Evolutionary conservation across 2,329 filamentous ascomycete species (phyloP).

Genomic region (Ceratocystis cubensis): DNA sequence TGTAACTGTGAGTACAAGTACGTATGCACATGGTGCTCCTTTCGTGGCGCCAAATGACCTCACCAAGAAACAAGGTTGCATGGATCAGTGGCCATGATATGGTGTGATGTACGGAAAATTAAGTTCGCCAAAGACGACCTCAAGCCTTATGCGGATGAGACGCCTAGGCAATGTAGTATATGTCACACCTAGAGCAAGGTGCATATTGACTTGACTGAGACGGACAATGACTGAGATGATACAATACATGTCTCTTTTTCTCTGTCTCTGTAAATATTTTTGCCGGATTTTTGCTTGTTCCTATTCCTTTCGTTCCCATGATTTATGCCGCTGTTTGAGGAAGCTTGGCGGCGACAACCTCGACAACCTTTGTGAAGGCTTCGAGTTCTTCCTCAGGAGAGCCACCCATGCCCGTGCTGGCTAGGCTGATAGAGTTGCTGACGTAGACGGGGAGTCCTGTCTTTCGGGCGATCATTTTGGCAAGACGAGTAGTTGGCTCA

Average conservation of each 20-base stretch:
- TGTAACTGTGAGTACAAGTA: background rate
- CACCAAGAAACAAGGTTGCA: background rate
- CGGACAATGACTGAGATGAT: background rate
- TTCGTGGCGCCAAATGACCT: background rate
- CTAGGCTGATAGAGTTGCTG: slow-evolving; percentile 72
- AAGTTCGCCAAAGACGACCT: background rate
- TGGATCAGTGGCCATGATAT: background rate
- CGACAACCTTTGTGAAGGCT: slow-evolving; percentile 61
- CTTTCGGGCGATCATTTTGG: slow-evolving; percentile 67
- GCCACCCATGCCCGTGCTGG: slow-evolving; percentile 59
- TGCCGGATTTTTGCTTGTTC: background rate
- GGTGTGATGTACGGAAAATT: background rate
- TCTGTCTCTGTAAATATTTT: background rate
- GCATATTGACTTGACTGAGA: background rate
- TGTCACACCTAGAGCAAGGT: background rate
- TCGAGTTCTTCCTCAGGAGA: slow-evolving; percentile 91
- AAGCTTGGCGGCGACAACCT: slow-evolving; percentile 41
- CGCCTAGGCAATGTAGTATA: background rate
- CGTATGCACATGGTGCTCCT: background rate
- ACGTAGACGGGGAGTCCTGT: slow-evolving; percentile 72
- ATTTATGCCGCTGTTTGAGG: background rate
- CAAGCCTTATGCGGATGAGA: background rate
- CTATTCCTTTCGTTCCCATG: background rate
- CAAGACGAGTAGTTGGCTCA: slow-evolving; percentile 76
- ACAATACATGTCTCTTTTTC: background rate